A percentile compares a stretch with the other conserved stretches of the same genome.
These are phyloP conservation scores for Porogramme epimiltina DNA, from an alignment of 1,284 basidiomycete species.

Conservation along the genomic window DNA sequence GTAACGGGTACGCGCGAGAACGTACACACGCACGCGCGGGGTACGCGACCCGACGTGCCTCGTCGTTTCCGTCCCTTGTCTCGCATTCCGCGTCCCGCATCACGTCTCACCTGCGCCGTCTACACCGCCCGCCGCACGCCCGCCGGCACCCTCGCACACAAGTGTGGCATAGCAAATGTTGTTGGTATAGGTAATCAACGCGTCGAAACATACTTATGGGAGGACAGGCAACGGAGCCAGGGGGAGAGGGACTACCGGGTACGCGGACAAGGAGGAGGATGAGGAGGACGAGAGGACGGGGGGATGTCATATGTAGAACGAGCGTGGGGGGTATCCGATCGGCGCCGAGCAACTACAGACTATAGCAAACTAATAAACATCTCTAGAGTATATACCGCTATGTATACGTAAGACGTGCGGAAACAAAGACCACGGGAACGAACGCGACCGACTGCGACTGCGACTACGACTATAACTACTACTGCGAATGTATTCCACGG, in stretches of 20 bases:
- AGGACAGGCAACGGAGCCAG: no score
- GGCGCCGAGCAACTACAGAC: conserved; percentile 17
- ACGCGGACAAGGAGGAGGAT: conserved; percentile 7
- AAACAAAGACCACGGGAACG: neutral
- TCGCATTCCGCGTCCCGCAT: no score
- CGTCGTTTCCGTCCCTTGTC: no score
- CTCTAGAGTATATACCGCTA: conserved; percentile 17
- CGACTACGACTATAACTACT: neutral
- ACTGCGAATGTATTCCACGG: conserved; percentile 7
- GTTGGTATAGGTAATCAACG: conserved; percentile 4
- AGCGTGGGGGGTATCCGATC: conserved; percentile 26
- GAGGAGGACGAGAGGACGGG: neutral
- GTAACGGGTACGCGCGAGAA: no score
- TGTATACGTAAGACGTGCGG: conserved; percentile 9
- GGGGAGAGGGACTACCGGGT: neutral
- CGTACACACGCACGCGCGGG: no score
- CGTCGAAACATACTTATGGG: conserved; percentile 3
- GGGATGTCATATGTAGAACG: conserved; percentile 24
- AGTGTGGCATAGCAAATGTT: neutral
- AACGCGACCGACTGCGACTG: neutral
- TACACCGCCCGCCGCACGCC: neutral
- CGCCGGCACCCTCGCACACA: no score
- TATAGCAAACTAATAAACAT: conserved; percentile 20
- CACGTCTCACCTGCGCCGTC: neutral
- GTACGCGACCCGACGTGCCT: no score